Base-by-base conservation (phyloP, 208 protist species). In the Zelonia costaricensis region DNA sequence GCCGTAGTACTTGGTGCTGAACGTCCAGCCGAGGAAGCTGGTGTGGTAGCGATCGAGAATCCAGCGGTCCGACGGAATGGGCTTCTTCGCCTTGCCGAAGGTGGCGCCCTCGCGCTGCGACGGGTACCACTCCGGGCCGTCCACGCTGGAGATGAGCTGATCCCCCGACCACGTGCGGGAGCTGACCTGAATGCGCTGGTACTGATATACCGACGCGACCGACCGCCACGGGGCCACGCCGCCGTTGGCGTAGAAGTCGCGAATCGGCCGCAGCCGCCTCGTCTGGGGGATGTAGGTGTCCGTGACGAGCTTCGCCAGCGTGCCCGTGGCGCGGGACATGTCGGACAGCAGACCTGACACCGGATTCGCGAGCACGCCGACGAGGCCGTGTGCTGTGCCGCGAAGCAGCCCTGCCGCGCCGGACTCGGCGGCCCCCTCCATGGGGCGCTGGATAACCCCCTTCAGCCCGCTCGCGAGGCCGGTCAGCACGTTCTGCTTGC, bases 311-410 rank as follows among this genome's bases (percentile, higher is more conserved):
- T 86, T 71, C 16, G 86, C 82, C 53, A 80, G 62, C 10, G 80
- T 80, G 9, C 75, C 77, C 0, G 90, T 90, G 9, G 78, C 74
- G 20, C 76, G 66, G 2, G 84, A 88, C 18, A 93, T 79, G 61
- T 96, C 90, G 15, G 80, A 85, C 27, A 98, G 76, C 9, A 94
- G 44, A 9, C 94, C 94, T 0, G 84, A 82, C 28, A 96, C 56
- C 1, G 94, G 94, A 51, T 91, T 92, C 8, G 85, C 64, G 4
- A 94, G 72, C 20, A 96, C 78, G 27, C 94, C 94, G 36, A 95
- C 67, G 6, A 96, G 54, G 45, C 94, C 94, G 23, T 96, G 84
- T 28, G 83, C 88, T 4, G 93, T 61, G 15, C 93, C 95, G 20
- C 86, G 86, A 13, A 97, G 10, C 22, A 96, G 80, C 13, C 95